phyloP scores from a whole-genome alignment of 306 rosid species.

The Cicer yamashitae region DNA sequence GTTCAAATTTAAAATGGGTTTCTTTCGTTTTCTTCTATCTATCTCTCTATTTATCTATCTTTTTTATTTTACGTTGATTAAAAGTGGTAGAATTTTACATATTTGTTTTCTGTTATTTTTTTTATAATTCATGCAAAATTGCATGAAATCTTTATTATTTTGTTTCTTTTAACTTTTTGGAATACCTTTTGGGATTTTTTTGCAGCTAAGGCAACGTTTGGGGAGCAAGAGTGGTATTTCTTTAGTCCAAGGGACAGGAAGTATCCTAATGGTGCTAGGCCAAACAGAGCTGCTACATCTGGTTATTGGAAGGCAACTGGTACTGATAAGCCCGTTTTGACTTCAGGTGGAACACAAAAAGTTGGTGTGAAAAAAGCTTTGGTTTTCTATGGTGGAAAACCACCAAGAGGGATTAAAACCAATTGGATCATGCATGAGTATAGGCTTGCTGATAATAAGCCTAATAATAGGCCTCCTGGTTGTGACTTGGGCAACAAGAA shows the following conservation, averaged over 20 bases:
- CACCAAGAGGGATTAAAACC: constrained; percentile 89
- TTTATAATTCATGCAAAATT: no score
- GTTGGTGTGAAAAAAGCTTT: constrained; percentile 95
- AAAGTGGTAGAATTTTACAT: neutral
- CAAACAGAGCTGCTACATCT: constrained; percentile 89
- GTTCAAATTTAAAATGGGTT: constrained; percentile 7
- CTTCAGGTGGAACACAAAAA: constrained; percentile 63
- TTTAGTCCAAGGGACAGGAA: constrained; percentile 95
- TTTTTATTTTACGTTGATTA: neutral
- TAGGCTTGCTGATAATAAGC: constrained; percentile 71
- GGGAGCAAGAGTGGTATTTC: constrained; percentile 95
- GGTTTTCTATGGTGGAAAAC: constrained; percentile 94
- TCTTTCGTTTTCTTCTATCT: neutral
- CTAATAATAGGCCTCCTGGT: constrained; percentile 73
- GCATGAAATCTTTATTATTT: neutral
- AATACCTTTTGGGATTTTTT: neutral
- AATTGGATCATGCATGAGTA: constrained; percentile 99
- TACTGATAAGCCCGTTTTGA: constrained; percentile 87
- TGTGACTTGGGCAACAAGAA: constrained; percentile 80
- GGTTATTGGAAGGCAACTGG: constrained; percentile 99
- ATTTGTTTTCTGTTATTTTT: neutral
- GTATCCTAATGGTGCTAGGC: constrained; percentile 95
- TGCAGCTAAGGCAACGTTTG: constrained; percentile 94
- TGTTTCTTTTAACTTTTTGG: neutral
- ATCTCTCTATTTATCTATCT: neutral